Percentiles rank a stretch among this genome's conserved stretches.
These are phyloP conservation scores for Lasiodiplodia gonubiensis DNA, from an alignment of 2,329 filamentous ascomycete species.

Conservation along the genomic window DNA sequence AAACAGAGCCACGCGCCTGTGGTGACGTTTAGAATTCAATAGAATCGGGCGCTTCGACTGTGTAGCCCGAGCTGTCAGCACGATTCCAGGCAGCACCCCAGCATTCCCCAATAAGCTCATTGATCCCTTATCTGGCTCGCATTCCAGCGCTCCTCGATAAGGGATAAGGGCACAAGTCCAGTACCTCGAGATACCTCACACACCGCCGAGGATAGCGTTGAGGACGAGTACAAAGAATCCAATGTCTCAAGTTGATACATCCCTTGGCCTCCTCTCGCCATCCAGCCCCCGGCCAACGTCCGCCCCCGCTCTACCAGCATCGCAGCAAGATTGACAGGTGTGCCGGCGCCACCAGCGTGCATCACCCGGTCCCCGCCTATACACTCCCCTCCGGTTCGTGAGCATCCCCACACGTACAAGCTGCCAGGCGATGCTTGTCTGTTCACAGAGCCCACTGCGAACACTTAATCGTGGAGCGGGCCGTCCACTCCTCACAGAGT, in stretches of 20 bases:
- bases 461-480: background rate
- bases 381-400: constrained; percentile 9
- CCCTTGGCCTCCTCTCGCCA: constrained; percentile 1
- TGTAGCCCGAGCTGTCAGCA: constrained; percentile 18
- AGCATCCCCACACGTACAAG: constrained; percentile 5
- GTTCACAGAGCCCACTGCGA: background rate
- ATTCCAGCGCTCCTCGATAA: constrained; percentile 19
- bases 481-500: background rate
- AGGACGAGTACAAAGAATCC: constrained; percentile 20
- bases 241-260: constrained; percentile 21
- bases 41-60: constrained; percentile 22
- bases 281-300: background rate
- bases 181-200: constrained; percentile 1
- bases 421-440: constrained; percentile 5
- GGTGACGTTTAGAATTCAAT: constrained; percentile 25
- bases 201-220: constrained; percentile 7
- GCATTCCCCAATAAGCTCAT: constrained; percentile 15
- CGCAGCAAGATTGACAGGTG: background rate
- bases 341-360: constrained; percentile 13
- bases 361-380: constrained; percentile 19
- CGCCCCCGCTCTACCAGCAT: background rate
- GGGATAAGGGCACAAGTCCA: constrained; percentile 18
- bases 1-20: constrained; percentile 22
- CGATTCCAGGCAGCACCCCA: constrained; percentile 16
- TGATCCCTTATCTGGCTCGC: constrained; percentile 13